Evolutionary conservation across 2,329 filamentous ascomycete genomes (phyloP).

Genomic region (Byssochlamys sp.): DNA sequence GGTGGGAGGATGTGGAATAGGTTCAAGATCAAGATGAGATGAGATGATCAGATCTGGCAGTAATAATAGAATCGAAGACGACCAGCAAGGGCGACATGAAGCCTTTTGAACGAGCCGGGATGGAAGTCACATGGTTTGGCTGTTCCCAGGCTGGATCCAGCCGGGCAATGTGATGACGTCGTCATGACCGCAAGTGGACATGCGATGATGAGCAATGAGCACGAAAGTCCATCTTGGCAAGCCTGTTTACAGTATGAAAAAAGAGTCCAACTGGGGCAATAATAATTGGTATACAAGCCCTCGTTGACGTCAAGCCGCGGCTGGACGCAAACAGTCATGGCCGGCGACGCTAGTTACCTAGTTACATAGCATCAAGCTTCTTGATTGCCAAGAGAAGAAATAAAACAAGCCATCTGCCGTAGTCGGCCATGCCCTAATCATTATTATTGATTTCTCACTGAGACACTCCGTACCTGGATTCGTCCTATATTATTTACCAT

Average conservation of each 20-base stretch:
- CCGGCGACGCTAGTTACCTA: neutral
- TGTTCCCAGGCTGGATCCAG: neutral
- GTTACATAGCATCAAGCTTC: neutral
- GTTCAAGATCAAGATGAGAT: neutral
- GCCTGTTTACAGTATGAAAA: neutral
- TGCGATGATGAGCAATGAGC: conserved; percentile 1
- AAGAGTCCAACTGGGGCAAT: too few species aligned
- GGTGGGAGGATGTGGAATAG: conserved; percentile 24
- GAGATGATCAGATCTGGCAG: neutral
- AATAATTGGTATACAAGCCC: neutral
- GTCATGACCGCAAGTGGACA: conserved; percentile 3
- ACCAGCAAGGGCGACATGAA: neutral
- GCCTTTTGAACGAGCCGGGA: neutral
- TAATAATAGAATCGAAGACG: neutral
- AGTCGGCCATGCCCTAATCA: too few species aligned
- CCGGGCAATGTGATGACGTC: conserved; percentile 17
- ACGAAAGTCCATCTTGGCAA: neutral
- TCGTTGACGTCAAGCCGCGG: neutral
- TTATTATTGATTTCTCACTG: neutral
- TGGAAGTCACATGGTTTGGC: neutral
- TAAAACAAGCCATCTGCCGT: neutral
- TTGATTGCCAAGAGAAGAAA: neutral
- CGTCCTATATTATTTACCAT: neutral
- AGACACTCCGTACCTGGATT: neutral
- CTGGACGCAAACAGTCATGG: neutral